phyloP scores from a whole-genome alignment of 179 eudicot genomes.

The Beta corolliflora region DNA sequence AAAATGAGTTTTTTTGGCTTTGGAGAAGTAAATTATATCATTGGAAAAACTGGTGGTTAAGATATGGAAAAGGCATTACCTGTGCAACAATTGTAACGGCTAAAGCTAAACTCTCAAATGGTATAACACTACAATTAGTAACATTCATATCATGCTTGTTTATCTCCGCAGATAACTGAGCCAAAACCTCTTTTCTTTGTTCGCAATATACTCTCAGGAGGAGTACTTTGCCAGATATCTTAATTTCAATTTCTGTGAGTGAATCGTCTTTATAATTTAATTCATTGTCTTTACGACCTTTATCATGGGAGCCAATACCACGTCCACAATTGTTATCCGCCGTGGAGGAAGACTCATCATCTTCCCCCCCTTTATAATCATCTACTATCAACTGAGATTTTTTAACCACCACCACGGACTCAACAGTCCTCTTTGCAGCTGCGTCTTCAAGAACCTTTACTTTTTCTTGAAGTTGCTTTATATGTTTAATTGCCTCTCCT shows the following conservation, averaged over 20 bases:
- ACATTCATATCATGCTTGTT: slow-evolving; percentile 4
- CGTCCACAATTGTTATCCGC: not conserved
- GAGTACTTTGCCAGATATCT: not conserved
- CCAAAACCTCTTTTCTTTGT: slow-evolving; percentile 8
- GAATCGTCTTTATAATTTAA: too few species aligned
- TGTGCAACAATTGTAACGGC: slow-evolving; percentile 25
- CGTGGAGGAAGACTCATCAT: not conserved
- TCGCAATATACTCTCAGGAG: slow-evolving; percentile 16
- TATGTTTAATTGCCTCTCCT: slow-evolving; percentile 11
- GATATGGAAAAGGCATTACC: not conserved
- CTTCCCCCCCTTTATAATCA: not conserved
- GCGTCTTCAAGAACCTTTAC: slow-evolving; percentile 17
- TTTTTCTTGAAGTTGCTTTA: slow-evolving; percentile 18
- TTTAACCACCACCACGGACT: not conserved
- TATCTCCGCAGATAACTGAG: not conserved
- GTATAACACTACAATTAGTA: not conserved
- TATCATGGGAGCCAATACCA: not conserved
- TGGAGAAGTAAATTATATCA: not conserved
- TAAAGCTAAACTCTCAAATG: slow-evolving; percentile 8
- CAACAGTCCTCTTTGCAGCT: not conserved
- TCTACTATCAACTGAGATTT: not conserved
- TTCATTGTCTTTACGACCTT: not conserved
- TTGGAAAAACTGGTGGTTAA: not conserved
- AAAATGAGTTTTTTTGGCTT: too few species aligned
- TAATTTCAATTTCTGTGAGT: slow-evolving; percentile 27